Evolutionary conservation across 768 basidiomycete species (phyloP).

Genomic region (Mycena latifolia): DNA sequence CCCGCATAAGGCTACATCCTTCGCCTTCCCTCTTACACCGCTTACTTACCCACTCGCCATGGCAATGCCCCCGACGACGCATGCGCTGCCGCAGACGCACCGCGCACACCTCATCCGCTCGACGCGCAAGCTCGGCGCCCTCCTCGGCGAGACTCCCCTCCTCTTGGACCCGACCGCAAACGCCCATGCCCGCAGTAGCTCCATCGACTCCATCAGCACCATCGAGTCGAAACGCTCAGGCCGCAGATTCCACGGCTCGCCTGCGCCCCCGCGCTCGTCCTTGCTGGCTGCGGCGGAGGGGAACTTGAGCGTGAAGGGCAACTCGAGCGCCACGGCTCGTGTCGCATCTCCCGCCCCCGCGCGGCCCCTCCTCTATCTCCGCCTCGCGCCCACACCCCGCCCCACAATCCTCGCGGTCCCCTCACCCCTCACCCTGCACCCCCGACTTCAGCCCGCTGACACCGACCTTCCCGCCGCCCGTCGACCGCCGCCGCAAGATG

Average conservation of each 20-base stretch:
- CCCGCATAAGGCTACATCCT: too few relatives aligned
- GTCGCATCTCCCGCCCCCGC: not conserved
- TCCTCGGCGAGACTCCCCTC: conserved; percentile 22
- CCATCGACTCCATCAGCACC: conserved; percentile 16
- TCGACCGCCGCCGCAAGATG: conserved; percentile 51
- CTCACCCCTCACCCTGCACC: conserved; percentile 1
- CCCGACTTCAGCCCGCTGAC: conserved; percentile 6
- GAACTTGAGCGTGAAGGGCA: too few relatives aligned
- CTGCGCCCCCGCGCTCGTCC: conserved; percentile 15
- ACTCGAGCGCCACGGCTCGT: not conserved
- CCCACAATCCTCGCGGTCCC: not conserved
- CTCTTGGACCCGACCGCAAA: not conserved
- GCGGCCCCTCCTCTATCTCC: conserved; percentile 20
- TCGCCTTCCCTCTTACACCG: too few relatives aligned
- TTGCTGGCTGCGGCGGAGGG: conserved; percentile 17
- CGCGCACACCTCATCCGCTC: conserved; percentile 17
- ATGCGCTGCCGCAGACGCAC: conserved; percentile 17
- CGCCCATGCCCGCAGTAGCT: not conserved
- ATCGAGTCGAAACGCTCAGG: conserved; percentile 13
- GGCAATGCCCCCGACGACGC: conserved; percentile 11
- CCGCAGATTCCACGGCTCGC: conserved; percentile 5
- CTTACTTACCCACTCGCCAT: too few relatives aligned
- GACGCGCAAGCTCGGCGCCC: conserved; percentile 19
- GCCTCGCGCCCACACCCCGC: conserved; percentile 15
- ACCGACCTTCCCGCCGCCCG: conserved; percentile 9